These are phyloP conservation scores for Haematococcus sp. DNA, from an alignment of 139 green algal species.

Conservation along the genomic window DNA sequence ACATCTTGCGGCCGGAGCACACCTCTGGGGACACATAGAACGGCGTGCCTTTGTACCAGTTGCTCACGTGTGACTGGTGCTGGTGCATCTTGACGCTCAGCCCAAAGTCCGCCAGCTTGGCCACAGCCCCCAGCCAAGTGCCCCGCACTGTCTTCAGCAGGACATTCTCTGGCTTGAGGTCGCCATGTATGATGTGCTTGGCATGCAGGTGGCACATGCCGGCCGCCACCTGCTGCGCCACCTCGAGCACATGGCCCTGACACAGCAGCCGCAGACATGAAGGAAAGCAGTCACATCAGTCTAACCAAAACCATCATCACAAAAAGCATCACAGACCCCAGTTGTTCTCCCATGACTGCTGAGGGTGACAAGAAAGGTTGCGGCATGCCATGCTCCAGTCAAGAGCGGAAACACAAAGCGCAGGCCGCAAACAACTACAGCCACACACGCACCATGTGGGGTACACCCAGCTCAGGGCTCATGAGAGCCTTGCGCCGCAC, in stretches of 20 bases:
- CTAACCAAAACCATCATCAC: no score
- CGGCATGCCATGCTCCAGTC: no score
- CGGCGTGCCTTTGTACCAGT: constrained; percentile 23
- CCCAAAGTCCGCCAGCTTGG: constrained; percentile 24
- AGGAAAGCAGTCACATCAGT: neutral
- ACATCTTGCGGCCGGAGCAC: neutral
- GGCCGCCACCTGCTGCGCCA: constrained; percentile 21
- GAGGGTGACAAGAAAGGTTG: neutral
- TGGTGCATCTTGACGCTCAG: constrained; percentile 17
- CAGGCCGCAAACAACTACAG: neutral
- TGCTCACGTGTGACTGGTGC: constrained; percentile 19
- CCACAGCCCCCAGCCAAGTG: neutral
- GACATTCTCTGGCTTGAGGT: constrained; percentile 44
- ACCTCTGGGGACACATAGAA: constrained; percentile 30
- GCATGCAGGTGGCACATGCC: constrained; percentile 54
- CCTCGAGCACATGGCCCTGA: neutral
- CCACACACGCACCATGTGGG: neutral
- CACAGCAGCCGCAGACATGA: neutral
- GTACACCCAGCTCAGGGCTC: neutral
- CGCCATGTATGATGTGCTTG: constrained; percentile 52
- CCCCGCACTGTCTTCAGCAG: constrained; percentile 20
- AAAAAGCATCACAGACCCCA: neutral
- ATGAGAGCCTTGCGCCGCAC: neutral
- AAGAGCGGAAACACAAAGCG: neutral
- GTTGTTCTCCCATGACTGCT: neutral